A percentile compares a stretch with the other conserved stretches of the same genome.
phyloP scores from a whole-genome alignment of 805 yeast species.

The Saccharomycopsis sp. region DNA sequence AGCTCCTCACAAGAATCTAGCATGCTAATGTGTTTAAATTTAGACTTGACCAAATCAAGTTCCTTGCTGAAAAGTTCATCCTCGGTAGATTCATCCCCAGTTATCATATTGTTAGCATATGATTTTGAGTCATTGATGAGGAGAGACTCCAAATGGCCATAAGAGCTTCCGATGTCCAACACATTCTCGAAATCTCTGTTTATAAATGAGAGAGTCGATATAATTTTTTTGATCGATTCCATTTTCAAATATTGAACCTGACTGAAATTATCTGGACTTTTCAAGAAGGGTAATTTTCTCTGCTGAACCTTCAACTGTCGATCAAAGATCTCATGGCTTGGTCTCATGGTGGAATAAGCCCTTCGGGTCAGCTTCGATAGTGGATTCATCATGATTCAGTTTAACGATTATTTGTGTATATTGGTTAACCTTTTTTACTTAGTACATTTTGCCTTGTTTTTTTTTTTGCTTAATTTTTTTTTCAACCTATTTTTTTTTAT shows the following conservation, averaged over 20 bases:
- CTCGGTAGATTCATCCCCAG: slow-evolving; percentile 27
- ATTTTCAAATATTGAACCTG: slow-evolving; percentile 65
- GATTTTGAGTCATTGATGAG: slow-evolving; percentile 5
- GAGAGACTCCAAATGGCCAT: slow-evolving; percentile 46
- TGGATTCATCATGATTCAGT: background rate
- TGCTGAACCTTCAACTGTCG: slow-evolving; percentile 54
- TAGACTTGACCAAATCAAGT: slow-evolving; percentile 39
- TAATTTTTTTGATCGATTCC: slow-evolving; percentile 63
- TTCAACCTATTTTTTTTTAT: too few relatives aligned
- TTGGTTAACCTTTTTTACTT: background rate
- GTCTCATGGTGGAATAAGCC: slow-evolving; percentile 5
- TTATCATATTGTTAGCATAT: slow-evolving; percentile 2
- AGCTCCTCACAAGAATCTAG: slow-evolving; percentile 51
- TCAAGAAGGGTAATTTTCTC: slow-evolving; percentile 42
- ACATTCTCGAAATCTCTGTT: slow-evolving; percentile 52
- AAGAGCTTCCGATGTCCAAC: slow-evolving; percentile 65
- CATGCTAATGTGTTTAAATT: slow-evolving; percentile 51
- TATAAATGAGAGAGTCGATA: slow-evolving; percentile 67
- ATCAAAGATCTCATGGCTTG: slow-evolving; percentile 46
- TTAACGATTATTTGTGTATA: background rate
- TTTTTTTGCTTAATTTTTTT: too few relatives aligned
- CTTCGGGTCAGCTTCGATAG: background rate
- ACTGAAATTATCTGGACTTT: slow-evolving; percentile 32
- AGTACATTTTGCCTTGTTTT: too few relatives aligned
- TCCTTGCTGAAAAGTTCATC: slow-evolving; percentile 42